Base-by-base conservation (phyloP, 345 rosid genomes). In the Eucalyptus marginata region DNA sequence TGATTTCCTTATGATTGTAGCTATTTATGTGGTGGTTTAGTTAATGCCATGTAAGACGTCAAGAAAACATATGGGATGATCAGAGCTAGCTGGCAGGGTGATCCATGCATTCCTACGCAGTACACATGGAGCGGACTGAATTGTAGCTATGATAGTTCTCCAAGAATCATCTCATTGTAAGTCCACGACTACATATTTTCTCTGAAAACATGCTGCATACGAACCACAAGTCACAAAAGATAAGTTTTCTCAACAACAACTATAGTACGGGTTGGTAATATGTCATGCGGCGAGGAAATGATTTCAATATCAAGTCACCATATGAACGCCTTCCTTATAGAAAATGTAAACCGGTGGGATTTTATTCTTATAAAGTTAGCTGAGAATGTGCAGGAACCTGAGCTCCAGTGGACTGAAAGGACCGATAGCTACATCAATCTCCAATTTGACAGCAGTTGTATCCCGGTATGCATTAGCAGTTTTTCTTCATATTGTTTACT, bases 51-150 rank as follows among this genome's bases (percentile, higher is more conserved):
- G 12, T 49, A 25, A 43, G 81, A 59, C 11, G 87, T 90, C 88
- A 92, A 90, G 87, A 54, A 86, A 36, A 25, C 25, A 7, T 91
- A 91, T 86, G 87, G 76, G 29, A 54, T 92, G 46, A 76, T 27
- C 11, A 66, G 71, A 81, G 66, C 64, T 15, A 68, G 52, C 46
- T 92, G 92, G 93, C 93, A 92, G 24, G 93, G 93, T 24, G 93
- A 92, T 88, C 92, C 91, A 12, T 89, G 92, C 31, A 29, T 87
- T 16, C 93, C 92, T 5, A 44, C 6, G n/a, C 68, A 6, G 7
- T 88, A 36, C 80, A 7, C n/a, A 27, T 91, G 92, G 92, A 86
- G 86, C 1, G 91, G 93, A n/a, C 66, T 92, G 12, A 66, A 89
- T 33, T 92, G 92, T 83, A 89, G 89, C 87, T 85, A 49, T 11